Percentiles rank a stretch among this genome's conserved stretches.
Conservation (phyloP, 805 yeast species). For the Pichia manshurica region DNA sequence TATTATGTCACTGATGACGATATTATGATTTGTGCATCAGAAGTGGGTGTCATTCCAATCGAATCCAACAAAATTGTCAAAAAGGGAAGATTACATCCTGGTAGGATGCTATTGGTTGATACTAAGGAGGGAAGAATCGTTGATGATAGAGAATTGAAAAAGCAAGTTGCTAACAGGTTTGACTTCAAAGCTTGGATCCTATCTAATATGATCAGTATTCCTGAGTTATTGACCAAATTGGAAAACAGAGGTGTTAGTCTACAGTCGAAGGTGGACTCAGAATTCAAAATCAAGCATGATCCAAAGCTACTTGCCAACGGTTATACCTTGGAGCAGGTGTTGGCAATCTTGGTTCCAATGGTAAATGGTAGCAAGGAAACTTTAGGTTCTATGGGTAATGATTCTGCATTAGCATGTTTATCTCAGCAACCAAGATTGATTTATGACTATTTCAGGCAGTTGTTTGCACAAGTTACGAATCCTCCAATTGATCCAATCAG, state of each 20-base stretch:
- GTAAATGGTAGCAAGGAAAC: constrained; percentile 89
- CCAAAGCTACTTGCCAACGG: constrained; percentile 83
- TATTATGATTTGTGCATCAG: constrained; percentile 95
- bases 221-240: constrained; percentile 63
- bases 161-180: constrained; percentile 67
- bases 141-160: constrained; percentile 85
- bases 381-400: constrained; percentile 98
- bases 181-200: constrained; percentile 93
- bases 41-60: constrained; percentile 93
- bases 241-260: constrained; percentile 33
- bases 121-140: constrained; percentile 90
- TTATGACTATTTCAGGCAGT: constrained; percentile 91
- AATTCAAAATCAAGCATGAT: constrained; percentile 62
- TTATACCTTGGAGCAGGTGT: constrained; percentile 89
- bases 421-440: constrained; percentile 86
- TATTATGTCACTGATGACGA: constrained; percentile 93
- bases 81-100: constrained; percentile 94
- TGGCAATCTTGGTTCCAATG: constrained; percentile 86
- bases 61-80: constrained; percentile 75
- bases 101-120: constrained; percentile 92
- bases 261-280: constrained; percentile 24
- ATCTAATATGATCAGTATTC: constrained; percentile 79
- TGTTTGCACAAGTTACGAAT: constrained; percentile 97
- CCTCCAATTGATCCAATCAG: constrained; percentile 99
- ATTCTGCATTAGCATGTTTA: constrained; percentile 89